Evolutionary conservation across 345 rosid species (phyloP).

Genomic region (Hibiscus tridactylites): DNA sequence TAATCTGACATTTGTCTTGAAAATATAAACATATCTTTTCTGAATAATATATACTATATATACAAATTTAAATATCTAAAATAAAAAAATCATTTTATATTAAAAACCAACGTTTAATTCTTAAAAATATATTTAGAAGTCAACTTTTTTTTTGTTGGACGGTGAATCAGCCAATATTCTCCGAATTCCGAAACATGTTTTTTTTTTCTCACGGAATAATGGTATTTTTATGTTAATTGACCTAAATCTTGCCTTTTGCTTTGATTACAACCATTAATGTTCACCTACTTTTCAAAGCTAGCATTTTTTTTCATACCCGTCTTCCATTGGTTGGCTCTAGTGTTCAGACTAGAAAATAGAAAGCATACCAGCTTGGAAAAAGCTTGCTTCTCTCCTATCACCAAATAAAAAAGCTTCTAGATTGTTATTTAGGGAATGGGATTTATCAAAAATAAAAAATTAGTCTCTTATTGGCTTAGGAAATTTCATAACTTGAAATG

Average conservation of each 20-base stretch:
- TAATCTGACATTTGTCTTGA: too few species aligned
- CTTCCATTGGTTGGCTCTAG: neutral
- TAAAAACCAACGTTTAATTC: too few species aligned
- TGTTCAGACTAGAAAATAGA: neutral
- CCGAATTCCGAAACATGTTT: too few species aligned
- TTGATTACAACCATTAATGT: neutral
- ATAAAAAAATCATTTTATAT: too few species aligned
- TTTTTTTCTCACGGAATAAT: too few species aligned
- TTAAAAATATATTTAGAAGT: too few species aligned
- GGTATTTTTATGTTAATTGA: neutral
- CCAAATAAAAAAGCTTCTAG: too few species aligned
- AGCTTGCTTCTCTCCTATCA: neutral
- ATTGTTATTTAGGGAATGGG: neutral
- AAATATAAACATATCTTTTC: too few species aligned
- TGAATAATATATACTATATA: too few species aligned
- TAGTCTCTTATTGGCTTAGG: neutral
- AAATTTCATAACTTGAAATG: neutral
- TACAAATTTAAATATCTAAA: too few species aligned
- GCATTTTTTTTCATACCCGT: slow-evolving; percentile 11
- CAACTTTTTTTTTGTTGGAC: too few species aligned
- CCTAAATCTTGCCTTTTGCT: neutral
- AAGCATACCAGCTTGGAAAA: neutral
- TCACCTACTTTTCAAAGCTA: neutral
- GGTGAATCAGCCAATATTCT: too few species aligned
- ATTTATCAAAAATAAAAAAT: neutral